These are phyloP conservation scores for Paraleonurus japonicus DNA, from an alignment of 257 asterid genomes.

Conservation along the genomic window DNA sequence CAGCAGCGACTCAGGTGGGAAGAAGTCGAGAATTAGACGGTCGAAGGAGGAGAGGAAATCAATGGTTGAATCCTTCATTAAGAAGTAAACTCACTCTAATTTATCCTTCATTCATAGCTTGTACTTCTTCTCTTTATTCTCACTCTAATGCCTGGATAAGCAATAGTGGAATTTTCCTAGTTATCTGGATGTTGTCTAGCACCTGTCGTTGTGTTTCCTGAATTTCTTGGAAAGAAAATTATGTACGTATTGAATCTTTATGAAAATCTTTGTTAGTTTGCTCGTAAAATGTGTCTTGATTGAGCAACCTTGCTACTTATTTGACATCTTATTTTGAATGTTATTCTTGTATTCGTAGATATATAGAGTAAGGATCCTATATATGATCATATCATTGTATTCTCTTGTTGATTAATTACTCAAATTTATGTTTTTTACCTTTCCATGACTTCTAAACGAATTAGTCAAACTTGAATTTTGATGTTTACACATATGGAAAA, in stretches of 20 bases:
- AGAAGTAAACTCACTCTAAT: constrained; percentile 44
- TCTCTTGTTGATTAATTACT: neutral
- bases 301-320: neutral
- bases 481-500: neutral
- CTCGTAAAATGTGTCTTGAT: neutral
- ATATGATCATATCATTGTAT: neutral
- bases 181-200: neutral
- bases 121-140: neutral
- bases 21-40: constrained; percentile 74
- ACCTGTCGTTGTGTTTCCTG: neutral
- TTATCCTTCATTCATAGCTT: constrained; percentile 12
- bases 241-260: neutral
- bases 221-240: neutral
- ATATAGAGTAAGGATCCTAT: neutral
- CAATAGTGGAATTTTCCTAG: neutral
- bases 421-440: neutral
- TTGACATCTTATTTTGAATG: neutral
- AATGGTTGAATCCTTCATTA: constrained; percentile 80
- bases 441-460: neutral
- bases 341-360: neutral
- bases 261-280: neutral
- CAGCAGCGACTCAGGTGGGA: constrained; percentile 61
- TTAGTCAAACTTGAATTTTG: neutral
- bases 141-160: constrained; percentile 18
- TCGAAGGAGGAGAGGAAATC: constrained; percentile 90